Evolutionary conservation across 2,329 filamentous ascomycete genomes (phyloP), one percentile per base, ranked within the genome.

Genomic region (Teratosphaeria pseudoeucalypti): DNA sequence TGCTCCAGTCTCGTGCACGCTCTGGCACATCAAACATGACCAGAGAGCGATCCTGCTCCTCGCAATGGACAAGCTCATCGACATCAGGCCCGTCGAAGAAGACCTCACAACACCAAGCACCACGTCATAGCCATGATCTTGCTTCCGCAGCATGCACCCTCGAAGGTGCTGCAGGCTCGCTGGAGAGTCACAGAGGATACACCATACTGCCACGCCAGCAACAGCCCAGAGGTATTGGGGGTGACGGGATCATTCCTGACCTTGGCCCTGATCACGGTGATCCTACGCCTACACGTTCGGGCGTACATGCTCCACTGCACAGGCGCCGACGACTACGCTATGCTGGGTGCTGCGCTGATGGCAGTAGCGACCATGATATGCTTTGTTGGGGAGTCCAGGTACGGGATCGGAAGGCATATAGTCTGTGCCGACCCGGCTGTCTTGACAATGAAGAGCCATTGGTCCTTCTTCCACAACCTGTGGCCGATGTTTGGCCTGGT

Each of bases 321-420:
- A 53, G 79, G 80, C 1, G 64, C 72, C 27, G 81, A 83, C 70
- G 81, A 82, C 65, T 77, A 72, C 60, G 62, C 76, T 2, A 80
- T 81, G 64, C 56, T 76, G 1, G 60, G 68, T 3, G 74, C 78
- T 3, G 71, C 73, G 69, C 71, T 79, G 14, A 62, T 68, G 61
- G 68, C 65, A 9, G 57, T 73, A 12, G 64, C 37, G 2, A 64
- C 67, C 1, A 73, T 74, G 47, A 71, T 70, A 7, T 79, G 75
- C 60, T 80, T 81, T 60, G 67, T 77, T 6, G 69, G 75, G 16
- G 75, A 81, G 63, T 70, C 72, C 1, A 64, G 74, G 4, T 70
- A 78, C 60, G 81, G 79, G 2, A 67, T 82, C 7, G 81, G 81
- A 9, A 74, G 71, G 55, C 79, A 81, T 62, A 67, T 70, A 10